phyloP scores from a whole-genome alignment of 371 early-diverging fungal species.

The Syncephalis plumigaleata region DNA sequence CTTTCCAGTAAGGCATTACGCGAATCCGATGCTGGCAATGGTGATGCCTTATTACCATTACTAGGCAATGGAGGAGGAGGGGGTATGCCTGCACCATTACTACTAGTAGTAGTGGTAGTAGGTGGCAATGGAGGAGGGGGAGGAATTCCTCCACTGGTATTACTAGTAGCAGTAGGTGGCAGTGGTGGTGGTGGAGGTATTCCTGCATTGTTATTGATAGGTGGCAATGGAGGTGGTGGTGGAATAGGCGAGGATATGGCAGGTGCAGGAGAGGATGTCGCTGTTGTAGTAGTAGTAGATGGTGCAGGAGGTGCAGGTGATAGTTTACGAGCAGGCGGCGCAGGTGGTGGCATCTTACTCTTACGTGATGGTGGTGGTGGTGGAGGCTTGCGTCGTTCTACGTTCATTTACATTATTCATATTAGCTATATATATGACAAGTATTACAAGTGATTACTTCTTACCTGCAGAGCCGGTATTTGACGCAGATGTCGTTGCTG shows the following conservation, averaged over 20 bases:
- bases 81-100: slow-evolving; percentile 8
- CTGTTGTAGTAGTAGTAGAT: too few species aligned
- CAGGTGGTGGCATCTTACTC: slow-evolving; percentile 13
- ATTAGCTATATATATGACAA: slow-evolving; percentile 10
- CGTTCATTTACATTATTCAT: too few species aligned
- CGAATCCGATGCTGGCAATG: slow-evolving; percentile 9
- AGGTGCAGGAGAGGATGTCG: too few species aligned
- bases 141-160: slow-evolving; percentile 18
- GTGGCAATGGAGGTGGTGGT: slow-evolving; percentile 13
- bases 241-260: slow-evolving; percentile 7
- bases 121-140: slow-evolving; percentile 18
- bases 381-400: slow-evolving; percentile 10
- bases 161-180: slow-evolving; percentile 17
- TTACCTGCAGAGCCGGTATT: background rate
- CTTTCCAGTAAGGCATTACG: slow-evolving; percentile 20
- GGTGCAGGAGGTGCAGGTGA: slow-evolving; percentile 8
- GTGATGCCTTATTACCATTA: slow-evolving; percentile 4
- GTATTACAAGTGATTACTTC: too few species aligned
- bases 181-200: slow-evolving; percentile 13
- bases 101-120: slow-evolving; percentile 11
- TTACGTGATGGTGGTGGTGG: slow-evolving; percentile 12
- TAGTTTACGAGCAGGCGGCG: slow-evolving; percentile 11
- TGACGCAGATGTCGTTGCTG: background rate
- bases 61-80: slow-evolving; percentile 13
- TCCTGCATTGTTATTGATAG: slow-evolving; percentile 14